Percentiles rank a stretch among this genome's conserved stretches.
Conservation (phyloP, 1,139 yeast species). For the Yamadazyma trypodendri region DNA sequence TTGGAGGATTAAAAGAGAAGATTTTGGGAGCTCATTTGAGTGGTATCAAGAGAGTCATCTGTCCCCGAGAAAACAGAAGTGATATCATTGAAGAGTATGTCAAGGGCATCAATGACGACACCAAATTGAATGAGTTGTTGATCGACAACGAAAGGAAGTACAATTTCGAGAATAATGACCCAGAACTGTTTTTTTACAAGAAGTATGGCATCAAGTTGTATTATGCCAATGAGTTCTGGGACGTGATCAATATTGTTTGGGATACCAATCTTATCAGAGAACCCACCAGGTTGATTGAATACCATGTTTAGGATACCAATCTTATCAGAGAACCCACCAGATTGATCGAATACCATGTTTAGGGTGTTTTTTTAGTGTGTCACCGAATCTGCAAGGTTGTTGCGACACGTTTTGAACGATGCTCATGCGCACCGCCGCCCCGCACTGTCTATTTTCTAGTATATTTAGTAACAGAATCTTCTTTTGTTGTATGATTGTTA, state of each 20-base stretch:
- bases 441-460: too few relatives aligned
- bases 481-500: too few relatives aligned
- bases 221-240: constrained; percentile 78
- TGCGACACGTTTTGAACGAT: neutral
- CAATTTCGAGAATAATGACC: constrained; percentile 35
- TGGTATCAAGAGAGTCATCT: constrained; percentile 56
- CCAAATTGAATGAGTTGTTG: constrained; percentile 33
- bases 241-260: constrained; percentile 72
- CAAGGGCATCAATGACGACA: constrained; percentile 33
- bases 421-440: neutral
- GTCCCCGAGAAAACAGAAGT: constrained; percentile 68
- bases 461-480: too few relatives aligned
- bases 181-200: constrained; percentile 46
- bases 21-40: constrained; percentile 80
- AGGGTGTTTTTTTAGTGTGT: too few relatives aligned
- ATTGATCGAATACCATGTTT: constrained; percentile 37
- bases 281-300: constrained; percentile 29
- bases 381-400: too few relatives aligned
- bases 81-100: constrained; percentile 65
- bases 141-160: constrained; percentile 32
- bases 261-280: constrained; percentile 35
- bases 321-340: constrained; percentile 25
- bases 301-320: constrained; percentile 30
- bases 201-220: constrained; percentile 56
- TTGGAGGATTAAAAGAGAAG: constrained; percentile 88